Conservation (phyloP, 2,329 filamentous ascomycete species). For the Canariomyces notabilis region DNA sequence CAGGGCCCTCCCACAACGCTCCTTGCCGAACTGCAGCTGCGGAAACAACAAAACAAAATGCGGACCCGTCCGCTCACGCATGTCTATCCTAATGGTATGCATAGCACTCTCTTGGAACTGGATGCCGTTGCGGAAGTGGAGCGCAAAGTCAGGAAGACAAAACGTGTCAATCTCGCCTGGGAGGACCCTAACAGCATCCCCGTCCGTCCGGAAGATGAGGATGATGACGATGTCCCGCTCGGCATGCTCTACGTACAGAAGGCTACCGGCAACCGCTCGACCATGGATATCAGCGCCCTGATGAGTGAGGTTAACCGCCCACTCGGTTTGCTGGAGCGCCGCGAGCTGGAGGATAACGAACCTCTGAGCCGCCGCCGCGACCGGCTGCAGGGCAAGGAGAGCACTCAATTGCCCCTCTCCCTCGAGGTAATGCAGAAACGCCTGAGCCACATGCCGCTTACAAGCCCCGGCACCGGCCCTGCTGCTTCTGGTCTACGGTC, state of each 20-base stretch:
- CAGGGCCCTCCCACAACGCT: constrained; percentile 80
- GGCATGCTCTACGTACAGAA: constrained; percentile 69
- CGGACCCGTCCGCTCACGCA: constrained; percentile 66
- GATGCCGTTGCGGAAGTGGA: constrained; percentile 87
- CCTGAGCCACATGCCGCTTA: constrained; percentile 42
- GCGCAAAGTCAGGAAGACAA: constrained; percentile 65
- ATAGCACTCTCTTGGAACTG: constrained; percentile 82
- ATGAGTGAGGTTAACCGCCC: constrained; percentile 57
- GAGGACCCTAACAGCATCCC: constrained; percentile 58
- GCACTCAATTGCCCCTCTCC: constrained; percentile 32
- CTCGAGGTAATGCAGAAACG: constrained; percentile 33
- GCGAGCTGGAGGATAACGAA: constrained; percentile 87
- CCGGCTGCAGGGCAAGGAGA: constrained; percentile 61
- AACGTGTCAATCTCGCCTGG: constrained; percentile 85
- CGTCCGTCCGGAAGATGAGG: constrained; percentile 49
- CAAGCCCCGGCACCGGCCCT: constrained; percentile 22
- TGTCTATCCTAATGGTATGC: constrained; percentile 68
- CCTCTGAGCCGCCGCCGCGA: constrained; percentile 74
- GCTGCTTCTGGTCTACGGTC: constrained; percentile 24
- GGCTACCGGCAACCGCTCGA: constrained; percentile 40
- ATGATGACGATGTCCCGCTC: constrained; percentile 86
- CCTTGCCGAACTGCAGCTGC: constrained; percentile 83
- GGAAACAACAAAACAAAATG: constrained; percentile 81
- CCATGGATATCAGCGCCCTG: constrained; percentile 39
- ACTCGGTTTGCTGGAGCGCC: constrained; percentile 70